Base-by-base conservation (phyloP, 129 eudicot species). In the Helichrysum umbraculigerum region DNA sequence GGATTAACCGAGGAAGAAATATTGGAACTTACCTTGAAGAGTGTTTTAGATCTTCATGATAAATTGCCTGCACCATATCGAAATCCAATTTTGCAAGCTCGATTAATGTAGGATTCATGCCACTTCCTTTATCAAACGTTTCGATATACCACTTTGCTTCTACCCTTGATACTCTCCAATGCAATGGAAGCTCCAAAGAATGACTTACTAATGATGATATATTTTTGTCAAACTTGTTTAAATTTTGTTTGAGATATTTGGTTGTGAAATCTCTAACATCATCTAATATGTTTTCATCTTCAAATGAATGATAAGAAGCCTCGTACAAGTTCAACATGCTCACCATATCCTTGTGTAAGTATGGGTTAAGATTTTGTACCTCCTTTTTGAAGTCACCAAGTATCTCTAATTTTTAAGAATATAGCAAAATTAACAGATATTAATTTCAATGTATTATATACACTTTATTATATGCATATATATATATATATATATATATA, bases 71-170 rank as follows among this genome's bases (percentile, higher is more conserved):
- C 5, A 79, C 58, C 65, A 79, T 71, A 12, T 79, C 10, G 11
- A 79, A 79, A 57, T 79, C 82, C 78, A 79, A 22, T 51, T 62
- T 79, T 5, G 82, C 67, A 35, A 79, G 67, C 67, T 79, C 82
- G 3, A 62, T 42, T 17, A 79, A 22, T 3, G 34, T 63, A 2
- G 47, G 82, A 28, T 71, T 50, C 56, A 71, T 71, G 65, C 4
- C 39, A 22, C 35, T 61, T 16, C 62, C 2, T 15, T 79, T 64
- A 20, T 79, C 65, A 22, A 22, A 62, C 5, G 1, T 9, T 62
- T 79, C 58, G 10, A 79, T 79, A 44, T 62, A 79, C 82, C 82
- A 79, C 42, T 17, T 71, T 11, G 82, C 9, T 66, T 79, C 82
- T 30, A 79, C 25, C 14, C 77, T 66, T 50, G 82, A 73, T 9